Evolutionary conservation across 1,139 yeast genomes (phyloP), one percentile per base, ranked within the genome.

Genomic region (Geotrichum fermentans): DNA sequence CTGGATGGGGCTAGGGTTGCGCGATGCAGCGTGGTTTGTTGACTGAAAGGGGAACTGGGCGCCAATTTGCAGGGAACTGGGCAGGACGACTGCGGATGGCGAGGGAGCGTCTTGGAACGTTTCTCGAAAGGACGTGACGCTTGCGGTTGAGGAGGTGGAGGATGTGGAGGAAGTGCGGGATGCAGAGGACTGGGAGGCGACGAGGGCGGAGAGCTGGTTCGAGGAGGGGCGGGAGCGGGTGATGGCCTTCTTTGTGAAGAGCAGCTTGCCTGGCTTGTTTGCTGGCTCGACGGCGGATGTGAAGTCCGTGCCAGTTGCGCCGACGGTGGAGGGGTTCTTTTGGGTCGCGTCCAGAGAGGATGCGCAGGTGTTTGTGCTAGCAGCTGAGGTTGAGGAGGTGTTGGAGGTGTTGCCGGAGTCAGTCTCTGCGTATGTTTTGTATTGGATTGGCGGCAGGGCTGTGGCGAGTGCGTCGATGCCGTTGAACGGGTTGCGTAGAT

Each of bases 241-340:
- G 26, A 39, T 39, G 43, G 43, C 43, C 24, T 39, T 39, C 24
- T 39, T 39, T 16, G 43, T 39, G 26, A 39, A 39, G 4, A 39
- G 28, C 35, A 39, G 24, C 20, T 29, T 34, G 35, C 18, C 43
- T 7, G 43, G 28, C 39, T 36, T 21, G 36, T 13, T 16, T 13
- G 10, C 11, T 8, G 36, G 6, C n/a, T 36, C 24, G 13, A 8
- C 11, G 4, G 20, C 17, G 22, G 22, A 14, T 11, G 39, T 36
- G 20, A 36, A 36, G 28, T 36, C 39, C 14, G 22, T 20, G 13
- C 39, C 39, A 3, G 39, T 36, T 7, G 39, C 39, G 16, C 39
- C 20, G 2, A 36, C 39, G 18, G 39, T 21, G 28, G 21, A 17
- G 28, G 28, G 28, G 6, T 24, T 6, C 28, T 24, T 6, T 10